A percentile compares a stretch with the other conserved stretches of the same genome.
These are phyloP conservation scores for Leptodontidium sp. DNA, from an alignment of 2,329 filamentous ascomycete genomes.

Conservation along the genomic window DNA sequence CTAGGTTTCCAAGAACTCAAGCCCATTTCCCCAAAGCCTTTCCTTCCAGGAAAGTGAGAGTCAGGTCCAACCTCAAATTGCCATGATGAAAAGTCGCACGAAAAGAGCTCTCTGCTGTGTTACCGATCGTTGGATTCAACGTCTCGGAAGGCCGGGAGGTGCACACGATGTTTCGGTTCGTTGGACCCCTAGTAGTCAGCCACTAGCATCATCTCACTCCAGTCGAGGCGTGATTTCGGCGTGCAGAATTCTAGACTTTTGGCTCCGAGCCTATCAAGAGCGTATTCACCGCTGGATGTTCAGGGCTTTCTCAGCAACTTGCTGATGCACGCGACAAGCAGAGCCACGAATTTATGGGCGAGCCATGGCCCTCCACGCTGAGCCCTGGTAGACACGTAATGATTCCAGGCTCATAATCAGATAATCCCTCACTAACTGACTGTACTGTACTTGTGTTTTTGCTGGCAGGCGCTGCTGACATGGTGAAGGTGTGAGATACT, in stretches of 20 bases:
- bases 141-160: conserved; percentile 14
- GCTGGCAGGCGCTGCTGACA: neutral
- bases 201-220: conserved; percentile 22
- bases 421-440: conserved; percentile 1
- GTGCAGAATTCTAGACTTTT: conserved; percentile 3
- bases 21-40: neutral
- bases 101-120: neutral
- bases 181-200: conserved; percentile 18
- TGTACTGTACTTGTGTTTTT: neutral
- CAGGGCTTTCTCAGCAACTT: conserved; percentile 21
- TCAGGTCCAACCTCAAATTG: conserved; percentile 1
- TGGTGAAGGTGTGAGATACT: neutral
- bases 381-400: conserved; percentile 26
- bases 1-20: neutral
- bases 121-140: neutral
- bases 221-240: neutral
- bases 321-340: conserved; percentile 25
- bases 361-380: conserved; percentile 14
- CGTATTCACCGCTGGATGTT: conserved; percentile 10
- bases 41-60: neutral
- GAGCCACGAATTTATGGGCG: conserved; percentile 24
- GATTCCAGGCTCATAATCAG: conserved; percentile 10
- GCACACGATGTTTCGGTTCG: neutral
- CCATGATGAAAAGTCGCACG: neutral
- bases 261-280: neutral